Conservation (phyloP, 2,329 filamentous ascomycete species). For the Dothistroma pini region DNA sequence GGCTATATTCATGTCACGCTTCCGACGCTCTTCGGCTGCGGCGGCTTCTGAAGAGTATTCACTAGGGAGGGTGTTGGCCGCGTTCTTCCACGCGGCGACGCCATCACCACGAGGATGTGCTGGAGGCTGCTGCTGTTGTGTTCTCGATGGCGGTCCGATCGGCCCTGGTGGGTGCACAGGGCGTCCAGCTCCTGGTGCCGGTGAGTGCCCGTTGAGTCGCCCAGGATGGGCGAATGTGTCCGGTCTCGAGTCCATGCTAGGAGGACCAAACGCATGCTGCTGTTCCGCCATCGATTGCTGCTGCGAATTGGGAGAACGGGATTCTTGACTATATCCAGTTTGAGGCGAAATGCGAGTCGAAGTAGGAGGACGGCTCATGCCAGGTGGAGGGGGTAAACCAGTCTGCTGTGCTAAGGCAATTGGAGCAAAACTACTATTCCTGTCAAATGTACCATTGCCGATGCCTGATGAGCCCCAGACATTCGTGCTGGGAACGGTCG, state of each 20-base stretch:
- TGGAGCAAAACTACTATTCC: conserved; percentile 29
- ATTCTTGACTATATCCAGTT: conserved; percentile 24
- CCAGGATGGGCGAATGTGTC: conserved; percentile 27
- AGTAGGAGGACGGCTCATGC: conserved; percentile 28
- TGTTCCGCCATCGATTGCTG: conserved; percentile 27
- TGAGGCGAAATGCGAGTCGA: conserved; percentile 35
- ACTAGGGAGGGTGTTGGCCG: conserved; percentile 24
- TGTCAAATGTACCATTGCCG: conserved; percentile 72
- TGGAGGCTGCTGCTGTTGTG: conserved; percentile 24
- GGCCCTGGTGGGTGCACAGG: conserved; percentile 33
- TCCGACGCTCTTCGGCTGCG: conserved; percentile 19
- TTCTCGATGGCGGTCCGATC: conserved; percentile 36
- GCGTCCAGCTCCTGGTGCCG: conserved; percentile 30
- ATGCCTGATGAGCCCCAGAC: conserved; percentile 74
- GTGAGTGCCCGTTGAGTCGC: conserved; percentile 30
- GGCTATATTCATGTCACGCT: conserved; percentile 6
- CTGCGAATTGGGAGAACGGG: conserved; percentile 27
- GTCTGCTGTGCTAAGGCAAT: conserved; percentile 29
- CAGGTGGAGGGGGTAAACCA: conserved; percentile 32
- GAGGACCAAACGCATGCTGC: conserved; percentile 28
- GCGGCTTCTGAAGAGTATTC: conserved; percentile 25
- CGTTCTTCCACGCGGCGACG: conserved; percentile 31
- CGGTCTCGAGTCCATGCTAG: conserved; percentile 29
- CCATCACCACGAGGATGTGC: conserved; percentile 14
- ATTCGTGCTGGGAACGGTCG: conserved; percentile 50